Percentiles rank a stretch among this genome's conserved stretches.
These are phyloP conservation scores for Metschnikowia amazonensis DNA, from an alignment of 805 yeast genomes.

Conservation along the genomic window DNA sequence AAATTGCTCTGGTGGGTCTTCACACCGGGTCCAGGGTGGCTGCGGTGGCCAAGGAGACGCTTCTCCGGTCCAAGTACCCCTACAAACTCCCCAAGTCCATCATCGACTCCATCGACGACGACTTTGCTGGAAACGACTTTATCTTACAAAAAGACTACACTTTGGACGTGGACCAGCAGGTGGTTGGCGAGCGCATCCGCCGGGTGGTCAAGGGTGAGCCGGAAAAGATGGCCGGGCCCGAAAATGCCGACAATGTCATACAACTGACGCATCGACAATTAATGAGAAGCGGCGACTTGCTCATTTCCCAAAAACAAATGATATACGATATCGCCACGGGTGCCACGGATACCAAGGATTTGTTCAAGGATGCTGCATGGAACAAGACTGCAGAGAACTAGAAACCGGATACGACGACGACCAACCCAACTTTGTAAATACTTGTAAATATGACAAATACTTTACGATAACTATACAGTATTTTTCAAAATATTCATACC, in stretches of 20 bases:
- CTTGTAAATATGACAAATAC: too few relatives aligned
- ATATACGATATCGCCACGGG: constrained; percentile 33
- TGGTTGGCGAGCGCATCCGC: constrained; percentile 24
- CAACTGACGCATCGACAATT: constrained; percentile 19
- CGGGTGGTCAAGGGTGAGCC: constrained; percentile 33
- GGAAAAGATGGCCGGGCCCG: constrained; percentile 11
- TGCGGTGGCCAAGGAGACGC: constrained; percentile 37
- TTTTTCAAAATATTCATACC: too few relatives aligned
- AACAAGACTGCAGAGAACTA: constrained; percentile 8
- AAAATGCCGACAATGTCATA: constrained; percentile 1
- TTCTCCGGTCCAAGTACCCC: constrained; percentile 40
- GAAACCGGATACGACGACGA: too few relatives aligned
- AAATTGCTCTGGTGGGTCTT: constrained; percentile 20
- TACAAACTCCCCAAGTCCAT: constrained; percentile 35
- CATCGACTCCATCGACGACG: constrained; percentile 23
- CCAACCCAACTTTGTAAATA: too few relatives aligned
- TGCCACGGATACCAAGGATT: constrained; percentile 22
- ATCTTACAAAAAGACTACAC: constrained; percentile 30
- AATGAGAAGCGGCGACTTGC: constrained; percentile 29
- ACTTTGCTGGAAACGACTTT: constrained; percentile 26
- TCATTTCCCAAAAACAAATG: constrained; percentile 24
- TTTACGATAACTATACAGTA: too few relatives aligned
- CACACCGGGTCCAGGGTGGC: constrained; percentile 34
- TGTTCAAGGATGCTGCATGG: constrained; percentile 29
- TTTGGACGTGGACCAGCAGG: constrained; percentile 20